Conservation (phyloP, 441 rosid genomes). For the Rhodomyrtus psidioides region DNA sequence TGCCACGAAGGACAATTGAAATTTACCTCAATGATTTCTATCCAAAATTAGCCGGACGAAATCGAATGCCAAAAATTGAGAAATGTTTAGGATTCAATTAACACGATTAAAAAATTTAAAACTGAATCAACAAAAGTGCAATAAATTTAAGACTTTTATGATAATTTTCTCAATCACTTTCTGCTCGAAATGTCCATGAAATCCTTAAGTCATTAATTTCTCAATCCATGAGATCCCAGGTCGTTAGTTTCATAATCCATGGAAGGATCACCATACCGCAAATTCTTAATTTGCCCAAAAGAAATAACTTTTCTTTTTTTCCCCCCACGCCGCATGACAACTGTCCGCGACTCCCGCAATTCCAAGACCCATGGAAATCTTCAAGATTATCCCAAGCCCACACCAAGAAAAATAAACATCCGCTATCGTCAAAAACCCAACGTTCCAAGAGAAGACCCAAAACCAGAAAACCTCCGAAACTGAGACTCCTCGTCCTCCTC, state of each 20-base stretch:
- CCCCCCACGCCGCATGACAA: background rate
- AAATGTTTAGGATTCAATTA: too few relatives aligned
- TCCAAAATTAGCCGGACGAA: too few relatives aligned
- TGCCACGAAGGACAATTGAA: too few relatives aligned
- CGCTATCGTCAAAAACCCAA: background rate
- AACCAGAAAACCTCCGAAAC: background rate
- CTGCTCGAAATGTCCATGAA: too few relatives aligned
- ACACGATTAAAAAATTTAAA: too few relatives aligned
- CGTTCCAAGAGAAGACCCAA: background rate
- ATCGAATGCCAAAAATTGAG: too few relatives aligned
- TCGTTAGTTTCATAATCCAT: background rate
- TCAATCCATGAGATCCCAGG: background rate
- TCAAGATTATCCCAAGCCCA: background rate
- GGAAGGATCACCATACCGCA: background rate
- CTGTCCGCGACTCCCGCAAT: background rate
- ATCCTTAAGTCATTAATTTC: too few relatives aligned
- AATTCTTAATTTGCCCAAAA: background rate
- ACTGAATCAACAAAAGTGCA: too few relatives aligned
- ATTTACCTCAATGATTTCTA: too few relatives aligned
- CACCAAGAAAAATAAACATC: background rate
- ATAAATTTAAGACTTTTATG: too few relatives aligned
- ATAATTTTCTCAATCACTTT: too few relatives aligned
- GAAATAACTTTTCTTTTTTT: background rate
- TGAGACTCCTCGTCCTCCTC: background rate
- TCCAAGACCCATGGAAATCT: background rate